Evolutionary conservation across 441 rosid species (phyloP), one percentile per base, ranked within the genome.

Genomic region (Arabidopsis lyrata): DNA sequence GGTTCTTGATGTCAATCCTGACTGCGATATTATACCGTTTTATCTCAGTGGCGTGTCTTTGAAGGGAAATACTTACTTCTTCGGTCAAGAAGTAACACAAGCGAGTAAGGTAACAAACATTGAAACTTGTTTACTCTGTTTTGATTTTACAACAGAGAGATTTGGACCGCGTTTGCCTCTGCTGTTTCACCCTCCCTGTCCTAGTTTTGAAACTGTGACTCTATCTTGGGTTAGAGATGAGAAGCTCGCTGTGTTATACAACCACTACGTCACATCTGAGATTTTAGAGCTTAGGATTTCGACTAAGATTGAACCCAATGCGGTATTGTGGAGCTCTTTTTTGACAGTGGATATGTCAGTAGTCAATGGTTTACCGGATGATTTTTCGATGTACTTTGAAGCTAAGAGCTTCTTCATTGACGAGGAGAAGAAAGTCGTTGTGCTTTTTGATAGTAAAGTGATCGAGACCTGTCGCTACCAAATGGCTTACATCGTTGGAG

Each of bases 211-310:
- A 3, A 2, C 4, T 62, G 0, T 2, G 24, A 5, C 41, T 27
- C 39, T 44, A 1, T 29, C 24, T 45, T 44, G 54, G 50, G 55
- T 16, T 63, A 63, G 41, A 45, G 41, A 45, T 27, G 67, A 63
- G 49, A 20, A 60, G 48, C 20, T 60, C 8, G 67, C 27, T 11
- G 55, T 31, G 29, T 31, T 53, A 14, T 6, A 27, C 4, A 53
- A 1, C 1, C 58, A 34, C 9, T 9, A 5, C 4, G 3, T 5
- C 5, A 15, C 14, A 34, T 3, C 1, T 35, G 14, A 15, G 44
- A 57, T 16, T n/a, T 16, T 10, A 29, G 27, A 44, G 18, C 45
- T 63, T 9, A 45, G 55, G 29, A 16, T 63, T 31, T 31, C 41
- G 2, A 63, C 39, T 10, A 45, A 63, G 29, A 45, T 31, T 63